A percentile compares a stretch with the other conserved stretches of the same genome.
phyloP scores from a whole-genome alignment of 495 filamentous ascomycete species.

The Friedmanniomyces endolithicus region DNA sequence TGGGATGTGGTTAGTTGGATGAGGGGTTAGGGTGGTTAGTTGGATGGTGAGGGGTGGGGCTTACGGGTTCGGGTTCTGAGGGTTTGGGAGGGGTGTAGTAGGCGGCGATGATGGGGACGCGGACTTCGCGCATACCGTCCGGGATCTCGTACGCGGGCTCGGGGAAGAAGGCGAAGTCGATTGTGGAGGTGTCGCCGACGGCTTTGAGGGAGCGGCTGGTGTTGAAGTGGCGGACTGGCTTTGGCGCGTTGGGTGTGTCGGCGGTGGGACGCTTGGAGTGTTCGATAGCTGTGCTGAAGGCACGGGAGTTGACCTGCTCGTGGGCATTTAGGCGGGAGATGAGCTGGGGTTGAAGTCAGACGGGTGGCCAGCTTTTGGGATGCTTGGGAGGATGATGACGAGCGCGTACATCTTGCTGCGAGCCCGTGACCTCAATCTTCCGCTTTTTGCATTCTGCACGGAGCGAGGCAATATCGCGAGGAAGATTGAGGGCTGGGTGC shows the following conservation, averaged over 20 bases:
- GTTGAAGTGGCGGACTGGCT: constrained; percentile 44
- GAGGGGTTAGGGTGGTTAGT: not conserved
- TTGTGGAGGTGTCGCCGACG: constrained; percentile 45
- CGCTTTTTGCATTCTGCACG: constrained; percentile 31
- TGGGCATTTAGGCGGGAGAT: constrained; percentile 42
- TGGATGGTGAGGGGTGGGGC: not conserved
- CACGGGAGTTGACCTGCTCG: constrained; percentile 40
- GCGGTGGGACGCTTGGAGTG: constrained; percentile 24
- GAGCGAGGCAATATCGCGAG: constrained; percentile 25
- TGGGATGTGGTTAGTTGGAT: not conserved
- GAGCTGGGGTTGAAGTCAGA: constrained; percentile 31
- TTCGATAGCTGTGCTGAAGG: constrained; percentile 43
- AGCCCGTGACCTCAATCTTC: constrained; percentile 41
- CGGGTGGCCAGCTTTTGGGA: constrained; percentile 28
- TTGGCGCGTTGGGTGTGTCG: constrained; percentile 16
- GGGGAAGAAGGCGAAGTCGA: constrained; percentile 54
- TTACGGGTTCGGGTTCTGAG: not conserved
- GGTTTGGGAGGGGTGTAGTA: constrained; percentile 24
- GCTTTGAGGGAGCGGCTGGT: constrained; percentile 43
- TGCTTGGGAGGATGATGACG: not conserved
- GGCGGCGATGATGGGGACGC: constrained; percentile 44
- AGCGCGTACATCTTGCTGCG: constrained; percentile 36
- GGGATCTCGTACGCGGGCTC: constrained; percentile 29
- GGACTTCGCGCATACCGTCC: constrained; percentile 24
- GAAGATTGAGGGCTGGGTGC: constrained; percentile 26